Conservation (phyloP, 257 asterid species). For the Handroanthus guayacan region DNA sequence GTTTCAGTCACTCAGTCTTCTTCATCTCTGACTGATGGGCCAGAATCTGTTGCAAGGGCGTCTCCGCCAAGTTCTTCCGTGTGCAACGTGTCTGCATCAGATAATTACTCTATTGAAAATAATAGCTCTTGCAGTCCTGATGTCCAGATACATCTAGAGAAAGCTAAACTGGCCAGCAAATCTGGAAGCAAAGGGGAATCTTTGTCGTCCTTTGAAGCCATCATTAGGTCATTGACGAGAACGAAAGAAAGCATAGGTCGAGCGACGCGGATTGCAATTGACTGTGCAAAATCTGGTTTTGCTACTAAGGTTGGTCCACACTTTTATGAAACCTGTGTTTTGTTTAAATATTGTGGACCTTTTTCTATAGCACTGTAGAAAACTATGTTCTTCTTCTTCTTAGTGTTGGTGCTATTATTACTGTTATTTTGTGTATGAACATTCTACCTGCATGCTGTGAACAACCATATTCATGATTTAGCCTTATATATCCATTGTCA, state of each 20-base stretch:
- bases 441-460: slow-evolving; percentile 29
- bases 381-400: not conserved
- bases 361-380: slow-evolving; percentile 4
- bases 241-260: slow-evolving; percentile 86
- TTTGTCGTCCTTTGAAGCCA: slow-evolving; percentile 72
- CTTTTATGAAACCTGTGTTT: slow-evolving; percentile 18
- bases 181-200: slow-evolving; percentile 68
- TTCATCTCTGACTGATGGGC: slow-evolving; percentile 64
- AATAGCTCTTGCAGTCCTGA: slow-evolving; percentile 60
- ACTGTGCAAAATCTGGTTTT: slow-evolving; percentile 83
- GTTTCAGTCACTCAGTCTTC: slow-evolving; percentile 59
- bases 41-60: slow-evolving; percentile 54
- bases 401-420: not conserved
- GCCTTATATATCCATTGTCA: not conserved
- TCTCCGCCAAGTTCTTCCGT: slow-evolving; percentile 63
- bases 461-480: slow-evolving; percentile 19
- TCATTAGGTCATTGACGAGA: slow-evolving; percentile 76
- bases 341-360: not conserved
- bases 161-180: slow-evolving; percentile 57
- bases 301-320: slow-evolving; percentile 71
- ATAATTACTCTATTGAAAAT: slow-evolving; percentile 48
- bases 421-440: not conserved
- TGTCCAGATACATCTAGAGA: slow-evolving; percentile 55
- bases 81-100: slow-evolving; percentile 55
- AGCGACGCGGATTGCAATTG: slow-evolving; percentile 86